These are phyloP conservation scores for Saksenaea vasiformis DNA, from an alignment of 371 early-diverging fungal species.

Conservation along the genomic window DNA sequence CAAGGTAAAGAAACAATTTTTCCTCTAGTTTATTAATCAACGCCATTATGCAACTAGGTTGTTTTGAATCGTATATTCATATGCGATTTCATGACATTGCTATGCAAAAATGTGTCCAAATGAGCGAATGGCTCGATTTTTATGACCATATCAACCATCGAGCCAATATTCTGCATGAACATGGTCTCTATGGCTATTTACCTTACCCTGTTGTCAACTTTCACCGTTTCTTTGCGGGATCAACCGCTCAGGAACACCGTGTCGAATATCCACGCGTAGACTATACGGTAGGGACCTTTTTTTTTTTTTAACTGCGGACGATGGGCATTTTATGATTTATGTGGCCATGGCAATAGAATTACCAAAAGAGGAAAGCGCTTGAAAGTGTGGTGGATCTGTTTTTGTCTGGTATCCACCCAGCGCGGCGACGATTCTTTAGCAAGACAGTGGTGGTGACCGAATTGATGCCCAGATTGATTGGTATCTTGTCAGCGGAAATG, in stretches of 20 bases:
- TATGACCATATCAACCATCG: slow-evolving; percentile 73
- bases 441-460: slow-evolving; percentile 54
- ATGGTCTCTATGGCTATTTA: slow-evolving; percentile 65
- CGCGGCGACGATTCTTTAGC: slow-evolving; percentile 50
- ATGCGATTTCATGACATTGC: slow-evolving; percentile 80
- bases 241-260: slow-evolving; percentile 55
- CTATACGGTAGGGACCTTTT: slow-evolving; percentile 59
- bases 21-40: background rate
- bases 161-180: slow-evolving; percentile 46
- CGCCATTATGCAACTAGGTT: slow-evolving; percentile 52
- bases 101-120: slow-evolving; percentile 60
- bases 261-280: slow-evolving; percentile 85
- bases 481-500: slow-evolving; percentile 79
- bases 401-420: slow-evolving; percentile 50
- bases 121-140: slow-evolving; percentile 81
- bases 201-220: slow-evolving; percentile 76
- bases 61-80: slow-evolving; percentile 87
- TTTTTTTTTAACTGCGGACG: background rate
- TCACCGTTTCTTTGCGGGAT: slow-evolving; percentile 82
- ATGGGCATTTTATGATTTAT: no score
- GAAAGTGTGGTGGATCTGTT: slow-evolving; percentile 23
- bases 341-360: background rate
- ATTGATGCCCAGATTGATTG: slow-evolving; percentile 66
- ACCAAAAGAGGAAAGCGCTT: slow-evolving; percentile 6
- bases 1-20: slow-evolving; percentile 57